Conservation (phyloP, 352 stramenopile genomes). For the Lagenidium giganteum region DNA sequence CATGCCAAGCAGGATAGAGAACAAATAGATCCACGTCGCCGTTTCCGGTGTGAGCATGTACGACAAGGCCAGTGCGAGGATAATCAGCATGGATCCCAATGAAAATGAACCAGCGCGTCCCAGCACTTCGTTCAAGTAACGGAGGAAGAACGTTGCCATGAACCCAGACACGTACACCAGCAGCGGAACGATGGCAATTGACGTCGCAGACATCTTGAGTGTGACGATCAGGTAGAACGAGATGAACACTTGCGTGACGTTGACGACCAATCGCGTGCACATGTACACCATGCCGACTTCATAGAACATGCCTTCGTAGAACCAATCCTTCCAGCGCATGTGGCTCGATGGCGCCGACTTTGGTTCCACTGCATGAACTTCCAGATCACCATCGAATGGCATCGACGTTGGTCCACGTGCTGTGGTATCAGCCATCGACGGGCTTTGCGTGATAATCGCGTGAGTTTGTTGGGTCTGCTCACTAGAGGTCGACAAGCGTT, state of each 20-base stretch:
- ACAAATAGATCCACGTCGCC: slow-evolving; percentile 65
- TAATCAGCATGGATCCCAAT: slow-evolving; percentile 46
- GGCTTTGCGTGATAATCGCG: slow-evolving; percentile 30
- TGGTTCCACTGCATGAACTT: slow-evolving; percentile 25
- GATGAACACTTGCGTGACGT: slow-evolving; percentile 85
- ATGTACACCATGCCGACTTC: slow-evolving; percentile 85
- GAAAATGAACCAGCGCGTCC: slow-evolving; percentile 68
- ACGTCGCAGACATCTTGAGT: slow-evolving; percentile 78
- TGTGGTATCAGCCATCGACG: slow-evolving; percentile 45
- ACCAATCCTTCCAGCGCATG: slow-evolving; percentile 80
- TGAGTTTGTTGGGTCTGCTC: slow-evolving; percentile 18
- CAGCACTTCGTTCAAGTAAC: slow-evolving; percentile 68
- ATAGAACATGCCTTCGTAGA: slow-evolving; percentile 80
- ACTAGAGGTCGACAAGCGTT: slow-evolving; percentile 32
- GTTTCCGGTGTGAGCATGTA: slow-evolving; percentile 58
- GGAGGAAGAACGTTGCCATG: slow-evolving; percentile 68
- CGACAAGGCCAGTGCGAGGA: slow-evolving; percentile 39
- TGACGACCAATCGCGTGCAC: slow-evolving; percentile 82
- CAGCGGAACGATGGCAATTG: slow-evolving; percentile 79
- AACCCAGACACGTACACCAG: slow-evolving; percentile 83
- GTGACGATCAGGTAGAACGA: slow-evolving; percentile 85
- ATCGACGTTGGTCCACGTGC: slow-evolving; percentile 33
- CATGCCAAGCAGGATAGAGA: slow-evolving; percentile 70
- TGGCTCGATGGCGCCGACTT: slow-evolving; percentile 15
- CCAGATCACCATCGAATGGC: slow-evolving; percentile 50